Base-by-base conservation (phyloP, 108 stramenopile genomes). In the Cyclotella sp. region DNA sequence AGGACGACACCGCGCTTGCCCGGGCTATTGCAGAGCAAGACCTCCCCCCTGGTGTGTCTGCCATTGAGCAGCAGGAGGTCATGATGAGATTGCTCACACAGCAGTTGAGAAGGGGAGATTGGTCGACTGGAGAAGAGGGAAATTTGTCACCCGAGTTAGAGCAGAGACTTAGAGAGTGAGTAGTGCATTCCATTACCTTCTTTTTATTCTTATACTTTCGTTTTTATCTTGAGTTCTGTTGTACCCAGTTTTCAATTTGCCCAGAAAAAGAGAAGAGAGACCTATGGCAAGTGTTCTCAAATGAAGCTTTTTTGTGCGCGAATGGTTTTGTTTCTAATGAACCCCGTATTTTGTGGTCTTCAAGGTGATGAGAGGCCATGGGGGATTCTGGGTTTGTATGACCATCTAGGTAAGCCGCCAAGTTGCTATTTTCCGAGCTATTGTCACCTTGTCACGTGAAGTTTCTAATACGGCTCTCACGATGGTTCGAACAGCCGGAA, bases 381-480 rank as follows among this genome's bases (percentile, higher is more conserved):
- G 83, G 92, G 93, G 13, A 91, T 94, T 70, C 79, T 91, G 49
- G 93, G 93, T 15, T 75, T 96, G 12, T 94, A 94, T 63, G 91
- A 87, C 40, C 88, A 93, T 61, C 72, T 96, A 18, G 69, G 75
- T 76, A 57, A 68, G 75, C 43, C 13, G 19, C 21, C 55, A 45
- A 21, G 28, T 70, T 44, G 68, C 9, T 59, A 3, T 63, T 46
- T 0, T n/a, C 6, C 29, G 12, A 14, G 15, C 8, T 21, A 24
- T 2, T 47, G 14, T 40, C 52, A 8, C 49, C 52, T 21, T 1
- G 42, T 21, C 55, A 19, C 3, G 3, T 2, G 34, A 5, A 5
- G 34, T 34, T 34, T 34, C 34, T 34, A 5, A 34, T 34, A 6
- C 34, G 4, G 34, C 34, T 34, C 4, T 34, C 34, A 34, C 51